Evolutionary conservation across 2,329 filamentous ascomycete species (phyloP).

Genomic region (Penicillium sp.): DNA sequence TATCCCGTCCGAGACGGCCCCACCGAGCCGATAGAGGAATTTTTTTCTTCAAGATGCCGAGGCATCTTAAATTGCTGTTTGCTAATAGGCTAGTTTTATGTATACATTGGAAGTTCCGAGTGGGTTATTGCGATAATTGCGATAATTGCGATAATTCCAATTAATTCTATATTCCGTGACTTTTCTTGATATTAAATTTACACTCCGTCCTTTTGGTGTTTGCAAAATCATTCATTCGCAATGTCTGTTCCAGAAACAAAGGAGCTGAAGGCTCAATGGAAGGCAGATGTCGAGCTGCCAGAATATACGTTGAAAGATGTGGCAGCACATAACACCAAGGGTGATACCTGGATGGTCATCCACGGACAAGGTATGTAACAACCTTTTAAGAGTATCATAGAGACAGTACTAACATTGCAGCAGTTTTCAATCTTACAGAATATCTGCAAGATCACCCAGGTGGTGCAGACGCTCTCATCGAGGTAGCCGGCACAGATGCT

Average conservation of each 20-base stretch:
- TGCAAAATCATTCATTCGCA: not conserved
- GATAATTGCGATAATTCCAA: not conserved
- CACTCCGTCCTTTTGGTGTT: not conserved
- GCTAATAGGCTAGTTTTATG: not conserved
- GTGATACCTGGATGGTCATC: constrained; percentile 56
- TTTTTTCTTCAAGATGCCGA: not conserved
- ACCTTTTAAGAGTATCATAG: not conserved
- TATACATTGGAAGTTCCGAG: not conserved
- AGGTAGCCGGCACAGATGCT: constrained; percentile 44
- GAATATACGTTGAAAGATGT: constrained; percentile 37
- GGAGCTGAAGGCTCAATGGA: constrained; percentile 18
- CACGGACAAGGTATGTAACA: constrained; percentile 51
- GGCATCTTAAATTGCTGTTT: not conserved
- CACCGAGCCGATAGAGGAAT: not conserved
- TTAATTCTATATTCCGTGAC: not conserved
- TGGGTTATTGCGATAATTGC: not conserved
- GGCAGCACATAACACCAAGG: constrained; percentile 48
- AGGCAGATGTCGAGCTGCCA: constrained; percentile 12
- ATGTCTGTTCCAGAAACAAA: constrained; percentile 14
- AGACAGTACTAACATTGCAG: not conserved
- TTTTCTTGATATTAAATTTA: not conserved
- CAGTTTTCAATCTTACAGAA: constrained; percentile 59
- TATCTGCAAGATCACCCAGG: constrained; percentile 60
- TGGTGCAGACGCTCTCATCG: constrained; percentile 41
- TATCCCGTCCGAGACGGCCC: not conserved